Evolutionary conservation across 2,329 filamentous ascomycete species (phyloP), one percentile per base, ranked within the genome.

Genomic region (Alternaria atra): DNA sequence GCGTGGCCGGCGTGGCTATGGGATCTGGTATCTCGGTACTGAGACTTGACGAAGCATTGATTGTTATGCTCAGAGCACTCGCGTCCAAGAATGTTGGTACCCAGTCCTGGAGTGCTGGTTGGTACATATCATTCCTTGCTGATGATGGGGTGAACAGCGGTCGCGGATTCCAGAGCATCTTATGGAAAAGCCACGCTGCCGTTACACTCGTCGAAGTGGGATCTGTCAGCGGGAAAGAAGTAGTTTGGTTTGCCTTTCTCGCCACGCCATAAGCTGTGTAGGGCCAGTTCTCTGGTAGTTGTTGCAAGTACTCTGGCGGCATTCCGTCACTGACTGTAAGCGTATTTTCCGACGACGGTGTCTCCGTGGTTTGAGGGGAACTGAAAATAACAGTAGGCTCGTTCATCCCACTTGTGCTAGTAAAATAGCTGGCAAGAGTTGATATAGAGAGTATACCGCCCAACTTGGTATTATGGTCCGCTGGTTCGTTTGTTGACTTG

Each of bases 261-360:
- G 32, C 51, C 6, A 50, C 37, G 25, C 43, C 57, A 17, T 61
- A 61, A 5, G 8, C 17, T 10, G 63, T 63, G 23, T 67, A 67
- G 6, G 65, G 63, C 65, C 65, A 66, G 27, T 51, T 20, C 12
- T 20, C 5, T 5, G 61, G 64, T 6, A 65, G 4, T 37, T 68
- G 64, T 3, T 58, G 23, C 13, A 65, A 50, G 25, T 61, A 62
- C 23, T 58, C 15, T 9, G 61, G 50, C n/a, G 60, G 63, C 5
- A 58, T 50, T n/a, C 15, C 2, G 1, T 37, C 13, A 8, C 17
- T 17, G 2, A 37, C 6, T n/a, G 25, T 43, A 39, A 17, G 39
- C n/a, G 17, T 43, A n/a, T 39, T 43, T 5, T 9, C 6, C 5
- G 17, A 17, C 27, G 1, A 4, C 1, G 17, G 15, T 1, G 27